Evolutionary conservation across 192 early-diverging fungal genomes (phyloP), one percentile per base, ranked within the genome.

Genomic region (Geranomyces variabilis): DNA sequence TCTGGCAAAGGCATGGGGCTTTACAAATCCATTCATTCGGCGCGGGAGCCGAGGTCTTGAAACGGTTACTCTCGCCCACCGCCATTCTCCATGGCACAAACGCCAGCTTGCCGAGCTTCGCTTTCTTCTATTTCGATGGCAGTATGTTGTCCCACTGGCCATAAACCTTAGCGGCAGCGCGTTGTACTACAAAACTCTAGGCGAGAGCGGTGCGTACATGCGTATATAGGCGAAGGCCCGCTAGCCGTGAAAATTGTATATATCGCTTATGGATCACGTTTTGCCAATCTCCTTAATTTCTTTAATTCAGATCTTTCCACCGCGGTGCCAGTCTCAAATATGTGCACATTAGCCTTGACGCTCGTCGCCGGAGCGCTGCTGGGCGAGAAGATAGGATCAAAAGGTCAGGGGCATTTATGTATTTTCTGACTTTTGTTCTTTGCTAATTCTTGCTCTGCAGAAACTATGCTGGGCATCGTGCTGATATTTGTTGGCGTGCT

Each of bases 11-110:
- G 63, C 63, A 45, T 99, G 96, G 96, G 96, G 96, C 17, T 90
- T 90, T 64, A 97, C 96, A 8, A 99, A 99, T 71, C 95, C 95
- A 1, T 95, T 99, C 72, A 94, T 99, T 70, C 96, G 96, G 79
- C 79, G 81, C 24, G 96, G 94, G 14, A 92, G 89, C 58, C 70
- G 69, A 31, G 96, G 93, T 9, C 77, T 98, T 15, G n/a, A n/a
- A 92, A 94, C 72, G 10, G 84, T 97, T 47, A 86, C 75, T n/a
- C 45, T 61, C 19, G 41, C 44, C 31, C 57, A 81, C 66, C 14
- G 13, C 26, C 10, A 28, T 13, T 30, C 63, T 0, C 45, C 69
- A 13, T 78, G 90, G 91, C 69, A 83, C 30, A 61, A 72, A 6
- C 89, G 89, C 60, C 80, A 79, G 0, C 47, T 80, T 0, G 88